Base-by-base conservation (phyloP, 176 grass and related monocot species). In the Carex pumila region DNA sequence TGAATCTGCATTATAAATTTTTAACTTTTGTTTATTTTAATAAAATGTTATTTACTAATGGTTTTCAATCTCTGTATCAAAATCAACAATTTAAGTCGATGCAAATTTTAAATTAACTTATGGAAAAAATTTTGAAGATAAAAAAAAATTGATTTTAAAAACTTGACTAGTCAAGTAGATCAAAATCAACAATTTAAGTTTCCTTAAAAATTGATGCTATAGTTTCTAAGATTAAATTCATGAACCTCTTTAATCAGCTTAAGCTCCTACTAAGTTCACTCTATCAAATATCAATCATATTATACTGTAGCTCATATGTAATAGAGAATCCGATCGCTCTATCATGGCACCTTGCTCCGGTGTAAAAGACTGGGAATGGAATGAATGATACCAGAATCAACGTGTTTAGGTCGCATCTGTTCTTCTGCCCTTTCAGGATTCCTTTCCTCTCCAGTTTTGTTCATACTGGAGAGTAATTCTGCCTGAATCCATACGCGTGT, bases 341-440 rank as follows among this genome's bases (percentile, higher is more conserved):
- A 80, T 36, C 7, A 61, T 61, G 32, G 15, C 31, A 61, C 6
- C 41, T 61, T 80, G 77, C 77, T 80, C 53, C 77, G 25, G 25
- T 61, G 77, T 39, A 80, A 61, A 79, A 36, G 52, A 18, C 49
- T 36, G 54, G 18, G 76, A 60, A 25, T 25, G 25, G 25, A 25
- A 25, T 25, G 25, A 25, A 80, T 80, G 25, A 80, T 80, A 32
- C 76, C 76, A 18, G 29, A 36, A 80, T 80, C 73, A 78, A 78
- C 34, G 30, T 67, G 64, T 67, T 60, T 30, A 17, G 30, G 64
- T 32, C 12, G 10, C 39, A 76, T 75, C 49, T 34, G 75, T 79
- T 79, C 11, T 18, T 79, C 11, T 18, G 1, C 3, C 2, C 3
- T 57, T 37, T 22, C 53, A 0, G 41, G 41, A 1, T 43, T 8